Conservation (phyloP, 2,329 filamentous ascomycete species). For the Trichoderma sp. region DNA sequence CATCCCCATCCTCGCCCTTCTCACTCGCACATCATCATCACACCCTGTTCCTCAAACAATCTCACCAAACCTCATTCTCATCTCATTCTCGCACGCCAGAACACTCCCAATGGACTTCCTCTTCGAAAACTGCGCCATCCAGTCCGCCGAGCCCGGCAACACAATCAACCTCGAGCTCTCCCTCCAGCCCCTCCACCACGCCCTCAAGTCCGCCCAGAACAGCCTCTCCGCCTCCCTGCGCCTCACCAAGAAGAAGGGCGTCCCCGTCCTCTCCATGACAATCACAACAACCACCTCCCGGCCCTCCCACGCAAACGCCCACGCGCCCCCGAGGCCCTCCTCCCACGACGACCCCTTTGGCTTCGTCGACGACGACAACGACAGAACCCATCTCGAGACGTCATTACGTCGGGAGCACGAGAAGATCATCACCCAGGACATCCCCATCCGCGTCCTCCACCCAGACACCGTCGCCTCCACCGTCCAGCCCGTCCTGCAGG, state of each 20-base stretch:
- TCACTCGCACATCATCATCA: background rate
- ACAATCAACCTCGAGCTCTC: conserved; percentile 97
- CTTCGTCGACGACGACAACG: conserved; percentile 50
- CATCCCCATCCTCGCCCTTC: background rate
- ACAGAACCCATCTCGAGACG: conserved; percentile 58
- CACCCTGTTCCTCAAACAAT: background rate
- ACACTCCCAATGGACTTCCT: conserved; percentile 75
- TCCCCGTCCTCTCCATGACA: conserved; percentile 86
- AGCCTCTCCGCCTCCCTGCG: conserved; percentile 81
- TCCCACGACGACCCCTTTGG: conserved; percentile 46
- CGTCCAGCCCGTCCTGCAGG: conserved; percentile 86
- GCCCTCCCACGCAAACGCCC: conserved; percentile 41
- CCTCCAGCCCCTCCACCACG: conserved; percentile 81
- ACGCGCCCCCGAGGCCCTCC: conserved; percentile 38
- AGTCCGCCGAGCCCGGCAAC: conserved; percentile 80
- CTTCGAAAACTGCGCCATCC: conserved; percentile 81
- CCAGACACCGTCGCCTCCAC: conserved; percentile 85
- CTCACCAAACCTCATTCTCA: background rate
- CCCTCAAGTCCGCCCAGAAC: conserved; percentile 84
- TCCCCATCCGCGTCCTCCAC: conserved; percentile 89
- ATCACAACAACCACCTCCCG: conserved; percentile 73
- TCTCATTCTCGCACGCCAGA: conserved; percentile 39
- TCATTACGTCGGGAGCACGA: conserved; percentile 72
- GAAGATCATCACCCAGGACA: conserved; percentile 91
- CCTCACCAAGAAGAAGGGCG: conserved; percentile 87